Conservation (phyloP, 495 filamentous ascomycete genomes). For the Talaromyces liani region DNA sequence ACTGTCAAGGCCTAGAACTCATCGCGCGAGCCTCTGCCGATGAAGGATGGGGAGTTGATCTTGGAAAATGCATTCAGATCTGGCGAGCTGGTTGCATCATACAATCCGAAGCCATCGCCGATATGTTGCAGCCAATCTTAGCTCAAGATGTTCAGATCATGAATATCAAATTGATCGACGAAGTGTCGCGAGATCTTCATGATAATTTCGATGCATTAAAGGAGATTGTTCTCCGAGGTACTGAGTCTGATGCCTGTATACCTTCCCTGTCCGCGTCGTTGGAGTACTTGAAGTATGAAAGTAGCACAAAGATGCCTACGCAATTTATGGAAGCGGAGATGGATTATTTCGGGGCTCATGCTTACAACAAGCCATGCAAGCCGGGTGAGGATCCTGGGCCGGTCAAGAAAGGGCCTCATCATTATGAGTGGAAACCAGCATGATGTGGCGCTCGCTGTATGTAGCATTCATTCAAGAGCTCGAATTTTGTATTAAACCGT, state of each 20-base stretch:
- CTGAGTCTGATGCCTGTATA: slow-evolving; percentile 55
- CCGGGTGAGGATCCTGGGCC: slow-evolving; percentile 35
- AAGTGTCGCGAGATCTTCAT: slow-evolving; percentile 48
- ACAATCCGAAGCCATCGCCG: slow-evolving; percentile 57
- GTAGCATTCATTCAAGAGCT: neutral
- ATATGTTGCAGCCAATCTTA: slow-evolving; percentile 45
- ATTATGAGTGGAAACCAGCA: slow-evolving; percentile 35
- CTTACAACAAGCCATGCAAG: slow-evolving; percentile 48
- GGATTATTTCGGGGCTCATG: slow-evolving; percentile 69
- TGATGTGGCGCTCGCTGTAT: slow-evolving; percentile 4
- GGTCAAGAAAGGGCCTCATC: slow-evolving; percentile 32
- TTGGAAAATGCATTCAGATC: slow-evolving; percentile 53
- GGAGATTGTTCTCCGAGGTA: slow-evolving; percentile 46
- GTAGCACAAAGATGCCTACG: slow-evolving; percentile 50
- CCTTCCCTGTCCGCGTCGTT: slow-evolving; percentile 57
- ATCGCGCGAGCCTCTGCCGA: slow-evolving; percentile 54
- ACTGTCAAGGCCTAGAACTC: slow-evolving; percentile 60
- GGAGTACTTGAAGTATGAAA: slow-evolving; percentile 63
- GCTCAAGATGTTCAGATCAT: slow-evolving; percentile 17
- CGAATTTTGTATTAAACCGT: neutral
- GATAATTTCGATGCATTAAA: slow-evolving; percentile 45
- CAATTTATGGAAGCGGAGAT: slow-evolving; percentile 70
- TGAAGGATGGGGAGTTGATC: slow-evolving; percentile 57
- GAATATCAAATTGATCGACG: slow-evolving; percentile 40
- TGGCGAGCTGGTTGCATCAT: slow-evolving; percentile 75